Evolutionary conservation across 2,329 filamentous ascomycete genomes (phyloP).

Genomic region (Lachnellula subtilissima): DNA sequence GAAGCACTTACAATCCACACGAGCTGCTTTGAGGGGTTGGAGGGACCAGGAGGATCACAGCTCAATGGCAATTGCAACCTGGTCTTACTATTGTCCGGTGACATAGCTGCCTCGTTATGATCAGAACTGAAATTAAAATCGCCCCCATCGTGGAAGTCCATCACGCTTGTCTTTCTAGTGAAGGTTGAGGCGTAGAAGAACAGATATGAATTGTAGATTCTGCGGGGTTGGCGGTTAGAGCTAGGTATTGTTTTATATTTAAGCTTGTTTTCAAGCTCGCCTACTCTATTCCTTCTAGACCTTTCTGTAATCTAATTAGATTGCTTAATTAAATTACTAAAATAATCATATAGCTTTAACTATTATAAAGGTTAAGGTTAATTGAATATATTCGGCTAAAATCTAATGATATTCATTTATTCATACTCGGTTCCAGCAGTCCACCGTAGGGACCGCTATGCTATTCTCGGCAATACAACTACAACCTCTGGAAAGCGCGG

Average conservation of each 20-base stretch:
- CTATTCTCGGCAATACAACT: too few species aligned
- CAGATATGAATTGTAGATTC: background rate
- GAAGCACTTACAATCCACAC: conserved; percentile 74
- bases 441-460: too few species aligned
- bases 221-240: background rate
- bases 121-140: conserved; percentile 6
- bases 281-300: too few species aligned
- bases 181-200: background rate
- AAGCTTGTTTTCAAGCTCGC: too few species aligned
- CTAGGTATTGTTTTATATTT: background rate
- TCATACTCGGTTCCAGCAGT: too few species aligned
- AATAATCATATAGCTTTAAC: too few species aligned
- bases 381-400: too few species aligned
- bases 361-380: too few species aligned
- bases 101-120: conserved; percentile 16
- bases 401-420: too few species aligned
- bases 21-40: conserved; percentile 65
- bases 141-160: conserved; percentile 19
- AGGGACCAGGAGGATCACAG: conserved; percentile 75
- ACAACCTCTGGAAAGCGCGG: too few species aligned
- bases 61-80: conserved; percentile 68
- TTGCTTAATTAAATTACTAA: too few species aligned
- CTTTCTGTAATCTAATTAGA: too few species aligned
- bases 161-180: background rate
- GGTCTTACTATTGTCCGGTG: conserved; percentile 28